Evolutionary conservation across 108 stramenopile species (phyloP), one percentile per base, ranked within the genome.

Genomic region (Poteriospumella lacustris): DNA sequence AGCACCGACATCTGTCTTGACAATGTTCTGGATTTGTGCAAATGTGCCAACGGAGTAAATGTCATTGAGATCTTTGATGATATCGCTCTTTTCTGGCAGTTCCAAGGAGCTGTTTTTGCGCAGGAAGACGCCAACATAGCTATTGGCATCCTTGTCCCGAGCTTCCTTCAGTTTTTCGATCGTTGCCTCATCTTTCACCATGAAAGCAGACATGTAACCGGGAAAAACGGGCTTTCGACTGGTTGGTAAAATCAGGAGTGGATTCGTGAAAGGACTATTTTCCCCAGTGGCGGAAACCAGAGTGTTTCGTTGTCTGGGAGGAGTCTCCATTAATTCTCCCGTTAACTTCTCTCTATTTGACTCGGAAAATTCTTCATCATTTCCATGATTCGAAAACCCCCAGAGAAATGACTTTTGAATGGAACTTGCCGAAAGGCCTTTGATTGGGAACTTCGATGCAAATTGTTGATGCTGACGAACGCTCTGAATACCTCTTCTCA

Each of bases 1-100:
- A 0, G 39, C 31, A 44, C 82, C 81, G 41, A 78, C 77, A 29
- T 72, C 59, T 19, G 29, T 76, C 1, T 34, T 0, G 42, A 60
- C 39, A 0, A 79, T 19, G 33, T 33, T 79, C 60, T 86, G 79
- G 43, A 84, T 83, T 81, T 87, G 86, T 28, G 83, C 86, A 40
- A 88, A 47, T 1, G 88, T 85, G 31, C 88, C 88, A 31, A 87
- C 59, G 5, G 56, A 31, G 58, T 87, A 58, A 3, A 88, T 80
- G 58, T 87, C 80, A 28, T 85, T 62, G 0, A 81, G 42, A 68
- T 44, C 62, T 0, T 44, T 60, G 44, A 85, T 83, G 0, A 85
- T 44, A 15, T 85, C 84, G 9, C 3, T 9, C 9, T 34, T 24
- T 24, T 64, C 52, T 19, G 60, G 31, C n/a, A n/a, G n/a, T n/a